A percentile compares a stretch with the other conserved stretches of the same genome.
Conservation (phyloP, 345 rosid species). For the Brassica rapa region DNA sequence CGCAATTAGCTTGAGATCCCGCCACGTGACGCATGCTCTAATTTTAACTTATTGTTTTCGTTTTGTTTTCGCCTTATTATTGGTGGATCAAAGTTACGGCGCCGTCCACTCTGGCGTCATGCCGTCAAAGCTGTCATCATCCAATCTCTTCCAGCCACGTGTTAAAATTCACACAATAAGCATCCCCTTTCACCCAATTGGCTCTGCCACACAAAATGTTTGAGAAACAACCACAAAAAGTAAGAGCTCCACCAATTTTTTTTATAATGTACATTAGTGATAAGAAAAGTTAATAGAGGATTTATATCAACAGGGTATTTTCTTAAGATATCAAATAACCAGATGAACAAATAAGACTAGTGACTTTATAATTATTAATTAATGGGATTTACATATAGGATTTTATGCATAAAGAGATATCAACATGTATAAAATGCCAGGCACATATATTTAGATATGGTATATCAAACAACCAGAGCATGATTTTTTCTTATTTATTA, state of each 20-base stretch:
- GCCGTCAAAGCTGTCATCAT: slow-evolving; percentile 36
- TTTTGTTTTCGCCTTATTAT: background rate
- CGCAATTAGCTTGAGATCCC: slow-evolving; percentile 18
- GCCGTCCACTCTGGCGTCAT: slow-evolving; percentile 34
- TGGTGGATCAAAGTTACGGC: slow-evolving; percentile 34
- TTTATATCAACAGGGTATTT: background rate
- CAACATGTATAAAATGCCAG: background rate
- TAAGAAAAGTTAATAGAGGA: background rate
- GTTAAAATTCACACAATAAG: background rate
- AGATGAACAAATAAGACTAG: background rate
- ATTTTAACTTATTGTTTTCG: background rate
- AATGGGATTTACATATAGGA: background rate
- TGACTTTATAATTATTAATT: background rate
- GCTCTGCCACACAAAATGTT: slow-evolving; percentile 30
- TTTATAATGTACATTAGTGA: background rate
- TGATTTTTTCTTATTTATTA: background rate
- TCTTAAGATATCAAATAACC: background rate
- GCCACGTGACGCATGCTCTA: slow-evolving; percentile 27
- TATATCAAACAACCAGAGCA: background rate
- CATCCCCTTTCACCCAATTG: slow-evolving; percentile 5
- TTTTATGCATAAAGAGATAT: background rate
- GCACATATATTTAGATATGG: background rate
- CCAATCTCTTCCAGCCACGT: slow-evolving; percentile 25
- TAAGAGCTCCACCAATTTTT: background rate
- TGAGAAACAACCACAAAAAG: slow-evolving; percentile 11